Percentiles rank a stretch among this genome's conserved stretches.
Conservation (phyloP, 169 alveolate genomes). For the Theileria annulata region DNA sequence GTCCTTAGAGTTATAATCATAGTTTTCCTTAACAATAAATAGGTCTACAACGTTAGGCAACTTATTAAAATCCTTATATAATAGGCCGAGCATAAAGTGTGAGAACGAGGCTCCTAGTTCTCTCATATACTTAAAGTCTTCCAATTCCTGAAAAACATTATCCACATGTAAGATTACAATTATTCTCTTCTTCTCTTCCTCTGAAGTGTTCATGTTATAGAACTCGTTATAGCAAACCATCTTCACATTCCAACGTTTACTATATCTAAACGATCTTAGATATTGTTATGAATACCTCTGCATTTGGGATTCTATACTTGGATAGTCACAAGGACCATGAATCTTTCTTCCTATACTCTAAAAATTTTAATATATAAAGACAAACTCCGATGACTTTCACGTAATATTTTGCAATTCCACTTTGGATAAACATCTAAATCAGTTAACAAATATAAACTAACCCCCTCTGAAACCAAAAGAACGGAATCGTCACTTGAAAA, state of each 20-base stretch:
- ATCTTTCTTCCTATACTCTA: not conserved
- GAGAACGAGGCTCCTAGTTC: conserved; percentile 26
- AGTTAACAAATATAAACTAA: not conserved
- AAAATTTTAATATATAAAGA: not conserved
- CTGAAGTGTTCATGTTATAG: conserved; percentile 23
- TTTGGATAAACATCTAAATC: not conserved
- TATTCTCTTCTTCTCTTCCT: conserved; percentile 39
- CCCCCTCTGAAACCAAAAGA: not conserved
- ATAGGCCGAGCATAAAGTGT: conserved; percentile 33
- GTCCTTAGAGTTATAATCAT: not conserved
- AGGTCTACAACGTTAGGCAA: conserved; percentile 15
- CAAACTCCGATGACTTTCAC: not conserved
- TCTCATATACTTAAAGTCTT: conserved; percentile 40
- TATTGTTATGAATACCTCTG: not conserved
- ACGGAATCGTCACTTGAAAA: conserved; percentile 14
- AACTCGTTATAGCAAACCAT: conserved; percentile 31
- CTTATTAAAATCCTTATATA: conserved; percentile 21
- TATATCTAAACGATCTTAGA: conserved; percentile 16
- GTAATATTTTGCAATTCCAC: not conserved
- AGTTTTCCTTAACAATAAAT: not conserved
- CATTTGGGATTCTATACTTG: not conserved
- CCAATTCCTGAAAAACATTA: conserved; percentile 23
- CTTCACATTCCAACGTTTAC: conserved; percentile 39
- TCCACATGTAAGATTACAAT: conserved; percentile 6
- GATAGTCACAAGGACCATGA: not conserved